Percentiles rank a stretch among this genome's conserved stretches.
phyloP scores from a whole-genome alignment of 1,284 basidiomycete genomes.

The Mycena sp. region DNA sequence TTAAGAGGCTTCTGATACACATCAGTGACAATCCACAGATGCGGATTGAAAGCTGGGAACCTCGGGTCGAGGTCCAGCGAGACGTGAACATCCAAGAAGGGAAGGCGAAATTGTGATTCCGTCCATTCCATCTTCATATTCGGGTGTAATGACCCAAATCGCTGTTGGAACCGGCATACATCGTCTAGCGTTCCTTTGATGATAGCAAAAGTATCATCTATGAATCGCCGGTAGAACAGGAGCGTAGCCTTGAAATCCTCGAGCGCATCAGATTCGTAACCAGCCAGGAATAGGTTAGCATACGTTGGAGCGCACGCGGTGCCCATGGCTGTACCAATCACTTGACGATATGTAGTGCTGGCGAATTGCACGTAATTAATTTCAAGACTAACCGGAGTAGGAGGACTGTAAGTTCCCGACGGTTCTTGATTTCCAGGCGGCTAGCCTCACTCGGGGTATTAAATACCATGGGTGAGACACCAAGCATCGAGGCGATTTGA shows the following conservation, averaged over 20 bases:
- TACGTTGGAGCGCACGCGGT: constrained; percentile 28
- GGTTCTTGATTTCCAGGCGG: constrained; percentile 10
- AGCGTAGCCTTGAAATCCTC: constrained; percentile 16
- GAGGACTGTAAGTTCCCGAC: constrained; percentile 16
- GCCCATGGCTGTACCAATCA: constrained; percentile 29
- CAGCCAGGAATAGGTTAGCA: constrained; percentile 29
- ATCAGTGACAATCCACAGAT: constrained; percentile 6
- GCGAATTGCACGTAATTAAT: constrained; percentile 26
- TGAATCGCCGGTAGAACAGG: no score
- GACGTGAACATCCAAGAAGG: constrained; percentile 26
- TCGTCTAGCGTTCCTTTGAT: constrained; percentile 7
- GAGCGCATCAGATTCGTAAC: constrained; percentile 15
- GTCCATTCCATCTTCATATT: constrained; percentile 28
- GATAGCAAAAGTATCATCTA: constrained; percentile 24
- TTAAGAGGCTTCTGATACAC: constrained; percentile 25
- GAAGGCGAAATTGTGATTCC: constrained; percentile 15
- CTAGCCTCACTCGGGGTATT: constrained; percentile 2
- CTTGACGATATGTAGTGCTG: constrained; percentile 18
- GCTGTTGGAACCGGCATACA: background rate
- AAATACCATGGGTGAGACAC: constrained; percentile 14
- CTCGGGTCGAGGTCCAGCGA: constrained; percentile 14
- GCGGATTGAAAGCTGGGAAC: background rate
- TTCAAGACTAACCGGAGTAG: constrained; percentile 24
- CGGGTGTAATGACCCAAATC: constrained; percentile 1
- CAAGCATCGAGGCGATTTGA: constrained; percentile 23